phyloP scores from a whole-genome alignment of 2,329 filamentous ascomycete species.

The Microascus cirrosus region DNA sequence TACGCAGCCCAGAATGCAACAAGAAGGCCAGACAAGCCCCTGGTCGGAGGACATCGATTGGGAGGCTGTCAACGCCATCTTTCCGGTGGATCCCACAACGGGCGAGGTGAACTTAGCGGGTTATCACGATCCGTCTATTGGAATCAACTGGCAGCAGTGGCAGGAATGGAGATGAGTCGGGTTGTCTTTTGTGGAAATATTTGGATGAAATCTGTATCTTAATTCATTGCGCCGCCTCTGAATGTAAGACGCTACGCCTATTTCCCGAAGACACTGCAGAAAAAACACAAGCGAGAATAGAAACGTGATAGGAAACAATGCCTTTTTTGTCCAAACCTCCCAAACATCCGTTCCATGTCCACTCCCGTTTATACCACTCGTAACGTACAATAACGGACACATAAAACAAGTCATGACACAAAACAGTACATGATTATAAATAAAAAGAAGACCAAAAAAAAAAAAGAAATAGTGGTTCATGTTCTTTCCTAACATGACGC shows the following conservation, averaged over 20 bases:
- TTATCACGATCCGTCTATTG: slow-evolving; percentile 23
- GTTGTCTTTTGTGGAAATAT: not conserved
- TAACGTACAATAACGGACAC: slow-evolving; percentile 6
- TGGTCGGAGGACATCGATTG: slow-evolving; percentile 49
- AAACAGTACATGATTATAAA: not conserved
- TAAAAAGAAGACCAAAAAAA: slow-evolving; percentile 2
- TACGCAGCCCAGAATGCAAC: not conserved
- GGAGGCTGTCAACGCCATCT: slow-evolving; percentile 27
- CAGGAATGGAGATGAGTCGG: slow-evolving; percentile 6
- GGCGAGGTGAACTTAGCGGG: slow-evolving; percentile 24
- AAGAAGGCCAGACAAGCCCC: slow-evolving; percentile 1
- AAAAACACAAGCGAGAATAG: not conserved
- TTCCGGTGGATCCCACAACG: slow-evolving; percentile 24
- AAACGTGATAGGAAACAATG: not conserved
- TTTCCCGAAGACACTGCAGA: not conserved
- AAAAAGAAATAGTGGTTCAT: not conserved
- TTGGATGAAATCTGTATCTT: not conserved
- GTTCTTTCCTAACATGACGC: too few relatives aligned
- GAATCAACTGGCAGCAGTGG: slow-evolving; percentile 19
- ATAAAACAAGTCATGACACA: slow-evolving; percentile 6
- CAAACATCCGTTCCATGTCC: not conserved
- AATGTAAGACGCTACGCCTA: slow-evolving; percentile 3
- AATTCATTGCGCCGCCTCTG: not conserved
- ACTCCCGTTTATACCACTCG: not conserved
- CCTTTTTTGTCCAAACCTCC: not conserved